Evolutionary conservation across 352 stramenopile genomes (phyloP).

Genomic region (Hyaloperonospora brassicae): DNA sequence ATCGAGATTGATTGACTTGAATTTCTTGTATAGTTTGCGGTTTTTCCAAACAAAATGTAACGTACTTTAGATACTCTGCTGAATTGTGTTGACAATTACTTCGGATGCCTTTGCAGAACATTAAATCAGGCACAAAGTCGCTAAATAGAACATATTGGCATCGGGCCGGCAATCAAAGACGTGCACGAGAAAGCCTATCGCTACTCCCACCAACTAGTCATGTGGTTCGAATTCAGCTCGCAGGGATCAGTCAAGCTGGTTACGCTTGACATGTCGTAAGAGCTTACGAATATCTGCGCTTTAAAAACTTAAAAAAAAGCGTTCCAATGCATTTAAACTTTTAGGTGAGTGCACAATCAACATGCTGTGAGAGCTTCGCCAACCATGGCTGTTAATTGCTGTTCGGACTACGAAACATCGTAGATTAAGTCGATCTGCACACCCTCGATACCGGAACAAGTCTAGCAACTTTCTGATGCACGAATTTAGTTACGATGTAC

Average conservation of each 20-base stretch:
- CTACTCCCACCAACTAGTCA: conserved; percentile 32
- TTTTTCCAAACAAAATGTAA: no score
- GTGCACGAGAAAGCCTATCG: conserved; percentile 77
- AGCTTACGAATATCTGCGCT: conserved; percentile 29
- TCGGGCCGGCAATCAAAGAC: conserved; percentile 53
- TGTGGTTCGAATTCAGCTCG: conserved; percentile 53
- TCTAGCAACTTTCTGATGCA: conserved; percentile 38
- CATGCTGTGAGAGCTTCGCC: conserved; percentile 53
- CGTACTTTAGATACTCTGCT: no score
- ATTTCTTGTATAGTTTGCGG: no score
- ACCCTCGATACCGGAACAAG: conserved; percentile 56
- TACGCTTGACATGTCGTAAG: conserved; percentile 42
- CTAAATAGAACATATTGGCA: conserved; percentile 25
- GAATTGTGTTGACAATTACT: no score
- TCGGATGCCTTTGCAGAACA: no score
- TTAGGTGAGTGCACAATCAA: conserved; percentile 37
- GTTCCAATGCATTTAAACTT: conserved; percentile 57
- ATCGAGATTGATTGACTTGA: no score
- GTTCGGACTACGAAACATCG: conserved; percentile 41
- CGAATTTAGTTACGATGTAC: conserved; percentile 42
- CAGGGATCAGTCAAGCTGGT: conserved; percentile 48
- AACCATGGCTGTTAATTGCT: conserved; percentile 36
- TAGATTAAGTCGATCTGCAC: conserved; percentile 83
- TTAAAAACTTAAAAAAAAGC: conserved; percentile 36
- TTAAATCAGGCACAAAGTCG: no score